These are phyloP conservation scores for Alternaria brassicicola DNA, from an alignment of 2,329 filamentous ascomycete species.

Conservation along the genomic window DNA sequence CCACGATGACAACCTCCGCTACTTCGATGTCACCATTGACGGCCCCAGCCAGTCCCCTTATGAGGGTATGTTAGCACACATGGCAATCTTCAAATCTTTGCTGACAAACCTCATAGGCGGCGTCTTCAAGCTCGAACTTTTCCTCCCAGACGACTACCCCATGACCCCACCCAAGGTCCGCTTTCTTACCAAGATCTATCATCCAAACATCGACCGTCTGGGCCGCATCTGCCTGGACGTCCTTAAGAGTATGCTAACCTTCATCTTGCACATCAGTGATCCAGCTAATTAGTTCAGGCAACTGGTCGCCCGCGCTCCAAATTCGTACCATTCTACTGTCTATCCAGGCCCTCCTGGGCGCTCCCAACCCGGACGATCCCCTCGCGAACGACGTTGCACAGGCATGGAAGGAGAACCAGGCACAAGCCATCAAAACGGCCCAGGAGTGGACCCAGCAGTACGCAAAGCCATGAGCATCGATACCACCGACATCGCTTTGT, in stretches of 20 bases:
- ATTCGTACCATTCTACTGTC: constrained; percentile 98
- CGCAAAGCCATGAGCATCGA: constrained; percentile 56
- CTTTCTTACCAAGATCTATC: constrained; percentile 98
- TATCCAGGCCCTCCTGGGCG: constrained; percentile 93
- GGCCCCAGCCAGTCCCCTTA: constrained; percentile 92
- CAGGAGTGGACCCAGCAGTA: constrained; percentile 90
- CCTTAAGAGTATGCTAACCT: constrained; percentile 75
- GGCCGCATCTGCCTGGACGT: constrained; percentile 97
- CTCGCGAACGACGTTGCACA: constrained; percentile 97
- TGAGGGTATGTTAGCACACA: constrained; percentile 70
- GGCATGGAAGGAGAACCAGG: constrained; percentile 96
- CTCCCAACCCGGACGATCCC: constrained; percentile 98
- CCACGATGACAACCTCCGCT: constrained; percentile 95
- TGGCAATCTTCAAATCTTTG: not conserved
- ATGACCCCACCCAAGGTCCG: constrained; percentile 99
- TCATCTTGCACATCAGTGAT: not conserved
- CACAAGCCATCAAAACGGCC: constrained; percentile 88
- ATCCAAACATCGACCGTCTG: constrained; percentile 97
- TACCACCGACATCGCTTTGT: not conserved
- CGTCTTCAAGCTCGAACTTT: constrained; percentile 95
- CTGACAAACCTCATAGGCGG: constrained; percentile 61
- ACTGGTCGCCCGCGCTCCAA: constrained; percentile 98
- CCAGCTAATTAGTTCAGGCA: constrained; percentile 64
- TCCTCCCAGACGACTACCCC: constrained; percentile 97
- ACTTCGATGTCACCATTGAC: constrained; percentile 97